A percentile compares a stretch with the other conserved stretches of the same genome.
phyloP scores from a whole-genome alignment of 2,329 filamentous ascomycete genomes.

The Acrodontium crateriforme region DNA sequence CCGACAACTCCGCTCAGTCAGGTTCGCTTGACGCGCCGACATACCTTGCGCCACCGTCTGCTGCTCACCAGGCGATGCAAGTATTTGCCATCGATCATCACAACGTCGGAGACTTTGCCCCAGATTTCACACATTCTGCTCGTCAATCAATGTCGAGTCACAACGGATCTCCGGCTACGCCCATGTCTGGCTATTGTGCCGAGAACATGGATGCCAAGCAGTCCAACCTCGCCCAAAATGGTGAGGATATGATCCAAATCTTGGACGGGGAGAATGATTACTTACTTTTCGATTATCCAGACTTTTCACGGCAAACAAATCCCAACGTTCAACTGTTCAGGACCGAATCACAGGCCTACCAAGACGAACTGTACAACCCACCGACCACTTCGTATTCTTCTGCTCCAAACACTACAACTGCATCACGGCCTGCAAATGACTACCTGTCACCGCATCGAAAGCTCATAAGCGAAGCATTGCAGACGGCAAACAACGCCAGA shows the following conservation, averaged over 20 bases:
- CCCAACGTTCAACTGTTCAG: conserved; percentile 59
- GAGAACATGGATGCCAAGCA: conserved; percentile 38
- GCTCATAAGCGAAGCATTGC: conserved; percentile 61
- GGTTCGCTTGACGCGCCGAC: conserved; percentile 28
- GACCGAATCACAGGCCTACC: conserved; percentile 73
- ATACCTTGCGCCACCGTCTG: conserved; percentile 22
- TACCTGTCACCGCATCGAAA: conserved; percentile 38
- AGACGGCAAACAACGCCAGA: conserved; percentile 61
- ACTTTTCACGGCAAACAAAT: conserved; percentile 30
- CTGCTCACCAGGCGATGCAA: conserved; percentile 47
- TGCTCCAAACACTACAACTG: conserved; percentile 38
- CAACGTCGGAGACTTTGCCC: conserved; percentile 34
- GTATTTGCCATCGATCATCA: conserved; percentile 42
- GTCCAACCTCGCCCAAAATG: conserved; percentile 38
- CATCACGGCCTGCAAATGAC: conserved; percentile 49
- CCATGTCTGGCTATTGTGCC: conserved; percentile 34
- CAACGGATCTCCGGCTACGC: conserved; percentile 47
- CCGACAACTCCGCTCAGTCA: conserved; percentile 43
- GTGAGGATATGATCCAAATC: conserved; percentile 31
- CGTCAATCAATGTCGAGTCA: conserved; percentile 46
- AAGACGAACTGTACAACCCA: conserved; percentile 70
- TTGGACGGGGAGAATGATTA: conserved; percentile 37
- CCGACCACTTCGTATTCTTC: conserved; percentile 48
- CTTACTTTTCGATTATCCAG: conserved; percentile 51
- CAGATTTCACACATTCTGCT: conserved; percentile 39